Conservation (phyloP, 148 eudicot genomes). For the Nyssa sinensis region DNA sequence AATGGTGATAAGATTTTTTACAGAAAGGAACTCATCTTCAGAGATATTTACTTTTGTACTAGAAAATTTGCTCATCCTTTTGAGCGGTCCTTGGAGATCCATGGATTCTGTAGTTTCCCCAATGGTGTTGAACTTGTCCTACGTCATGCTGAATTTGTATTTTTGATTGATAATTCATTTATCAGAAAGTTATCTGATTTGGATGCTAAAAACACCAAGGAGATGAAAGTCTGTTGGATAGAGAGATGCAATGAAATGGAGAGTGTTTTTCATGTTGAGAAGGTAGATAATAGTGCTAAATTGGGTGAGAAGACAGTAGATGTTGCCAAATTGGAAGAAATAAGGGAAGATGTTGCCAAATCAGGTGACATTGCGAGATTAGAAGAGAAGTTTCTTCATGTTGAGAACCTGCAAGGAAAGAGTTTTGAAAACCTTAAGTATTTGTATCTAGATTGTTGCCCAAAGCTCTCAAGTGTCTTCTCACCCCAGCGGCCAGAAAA, state of each 20-base stretch:
- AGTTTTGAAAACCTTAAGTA: constrained; percentile 21
- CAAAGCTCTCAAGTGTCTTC: constrained; percentile 17
- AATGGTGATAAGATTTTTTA: neutral
- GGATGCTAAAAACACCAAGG: constrained; percentile 4
- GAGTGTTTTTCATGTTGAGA: constrained; percentile 2
- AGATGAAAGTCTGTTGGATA: constrained; percentile 33
- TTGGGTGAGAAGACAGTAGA: too few species aligned
- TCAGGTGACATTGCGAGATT: constrained; percentile 17
- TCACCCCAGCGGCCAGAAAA: constrained; percentile 12
- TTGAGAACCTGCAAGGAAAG: neutral
- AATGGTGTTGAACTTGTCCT: constrained; percentile 15
- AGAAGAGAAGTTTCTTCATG: constrained; percentile 13
- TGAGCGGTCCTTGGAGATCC: constrained; percentile 15
- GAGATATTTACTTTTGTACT: constrained; percentile 15
- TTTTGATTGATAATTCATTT: constrained; percentile 19
- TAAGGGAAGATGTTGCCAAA: constrained; percentile 18
- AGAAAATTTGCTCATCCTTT: constrained; percentile 14
- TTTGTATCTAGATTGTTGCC: constrained; percentile 32
- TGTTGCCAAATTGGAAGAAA: constrained; percentile 1
- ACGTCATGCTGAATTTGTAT: constrained; percentile 9
- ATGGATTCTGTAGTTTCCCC: constrained; percentile 21
- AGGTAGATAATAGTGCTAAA: too few species aligned
- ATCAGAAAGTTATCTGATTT: constrained; percentile 7
- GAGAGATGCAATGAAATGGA: constrained; percentile 30
- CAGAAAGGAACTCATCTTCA: constrained; percentile 20